These are phyloP conservation scores for Erodium texanum DNA, from an alignment of 441 rosid species.

Conservation along the genomic window DNA sequence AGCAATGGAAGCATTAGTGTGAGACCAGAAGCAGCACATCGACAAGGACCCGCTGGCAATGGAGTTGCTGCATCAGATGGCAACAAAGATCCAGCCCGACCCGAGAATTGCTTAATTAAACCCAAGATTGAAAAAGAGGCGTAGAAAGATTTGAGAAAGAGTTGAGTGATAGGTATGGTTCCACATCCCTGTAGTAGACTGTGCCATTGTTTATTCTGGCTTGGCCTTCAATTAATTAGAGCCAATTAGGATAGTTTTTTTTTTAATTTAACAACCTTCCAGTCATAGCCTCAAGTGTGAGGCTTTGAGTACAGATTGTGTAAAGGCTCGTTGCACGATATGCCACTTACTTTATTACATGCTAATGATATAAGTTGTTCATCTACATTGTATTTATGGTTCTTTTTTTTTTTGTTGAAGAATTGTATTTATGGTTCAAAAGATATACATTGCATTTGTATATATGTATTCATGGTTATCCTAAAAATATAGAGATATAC, in stretches of 20 bases:
- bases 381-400: no score
- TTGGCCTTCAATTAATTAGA: conserved; percentile 7
- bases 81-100: conserved; percentile 26
- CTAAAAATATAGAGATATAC: no score
- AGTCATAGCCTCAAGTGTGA: no score
- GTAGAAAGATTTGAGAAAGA: conserved; percentile 20
- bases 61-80: conserved; percentile 28
- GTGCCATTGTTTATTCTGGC: conserved; percentile 18
- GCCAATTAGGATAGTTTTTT: background rate
- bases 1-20: conserved; percentile 22
- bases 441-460: no score
- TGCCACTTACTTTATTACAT: conserved; percentile 1
- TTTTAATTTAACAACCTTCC: conserved; percentile 1
- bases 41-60: conserved; percentile 32
- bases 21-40: conserved; percentile 39
- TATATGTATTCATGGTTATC: no score
- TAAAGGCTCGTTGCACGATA: background rate
- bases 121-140: conserved; percentile 27
- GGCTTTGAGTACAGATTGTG: background rate
- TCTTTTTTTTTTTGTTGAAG: no score
- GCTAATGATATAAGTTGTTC: no score
- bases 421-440: no score
- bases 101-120: conserved; percentile 45
- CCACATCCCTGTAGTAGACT: background rate
- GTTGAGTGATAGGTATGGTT: conserved; percentile 1